Conservation (phyloP, 495 filamentous ascomycete species). For the Annulohypoxylon bovei region DNA sequence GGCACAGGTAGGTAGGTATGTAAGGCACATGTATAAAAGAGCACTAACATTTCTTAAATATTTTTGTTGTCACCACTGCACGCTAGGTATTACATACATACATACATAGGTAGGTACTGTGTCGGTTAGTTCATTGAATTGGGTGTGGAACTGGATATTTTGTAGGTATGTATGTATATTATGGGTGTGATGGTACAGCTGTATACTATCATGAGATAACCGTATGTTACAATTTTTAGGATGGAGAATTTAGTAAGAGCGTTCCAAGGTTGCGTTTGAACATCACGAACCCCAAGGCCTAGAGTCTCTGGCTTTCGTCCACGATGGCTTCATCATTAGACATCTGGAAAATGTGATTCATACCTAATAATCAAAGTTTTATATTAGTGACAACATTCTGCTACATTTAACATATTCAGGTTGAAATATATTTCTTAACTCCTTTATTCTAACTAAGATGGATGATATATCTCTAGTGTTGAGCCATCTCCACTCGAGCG, state of each 20-base stretch:
- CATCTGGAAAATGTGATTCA: too few relatives aligned
- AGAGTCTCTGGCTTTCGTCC: too few relatives aligned
- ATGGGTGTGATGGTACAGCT: neutral
- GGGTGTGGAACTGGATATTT: too few relatives aligned
- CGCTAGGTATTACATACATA: neutral
- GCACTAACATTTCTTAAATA: too few relatives aligned
- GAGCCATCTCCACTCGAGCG: neutral
- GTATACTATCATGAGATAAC: neutral
- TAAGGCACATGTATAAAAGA: too few relatives aligned
- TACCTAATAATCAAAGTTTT: too few relatives aligned
- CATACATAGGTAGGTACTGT: neutral
- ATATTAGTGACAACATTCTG: too few relatives aligned
- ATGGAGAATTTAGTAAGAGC: neutral
- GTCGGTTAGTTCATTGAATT: too few relatives aligned
- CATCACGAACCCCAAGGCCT: too few relatives aligned
- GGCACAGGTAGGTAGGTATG: neutral
- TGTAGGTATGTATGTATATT: too few relatives aligned
- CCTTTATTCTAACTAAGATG: neutral
- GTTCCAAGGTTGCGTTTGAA: neutral
- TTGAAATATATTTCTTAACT: slow-evolving; percentile 9
- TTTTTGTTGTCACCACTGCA: too few relatives aligned
- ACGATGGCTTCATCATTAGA: too few relatives aligned
- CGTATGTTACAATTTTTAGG: neutral
- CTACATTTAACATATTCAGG: neutral
- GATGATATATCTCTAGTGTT: neutral